Percentiles rank a stretch among this genome's conserved stretches.
phyloP scores from a whole-genome alignment of 2,329 filamentous ascomycete genomes.

The Aureobasidium lini region DNA sequence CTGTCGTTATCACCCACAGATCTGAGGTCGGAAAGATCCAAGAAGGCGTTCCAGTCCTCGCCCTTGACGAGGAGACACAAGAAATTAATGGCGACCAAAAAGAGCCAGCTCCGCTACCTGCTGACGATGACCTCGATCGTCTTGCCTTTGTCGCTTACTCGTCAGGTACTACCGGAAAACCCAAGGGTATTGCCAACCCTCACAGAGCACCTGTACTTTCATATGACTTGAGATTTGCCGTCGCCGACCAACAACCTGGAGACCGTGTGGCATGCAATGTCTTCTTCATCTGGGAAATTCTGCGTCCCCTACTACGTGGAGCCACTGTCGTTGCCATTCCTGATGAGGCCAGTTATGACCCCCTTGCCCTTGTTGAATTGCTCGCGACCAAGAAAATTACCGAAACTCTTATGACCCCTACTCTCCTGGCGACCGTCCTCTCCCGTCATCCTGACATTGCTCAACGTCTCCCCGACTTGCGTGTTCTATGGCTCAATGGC shows the following conservation, averaged over 20 bases:
- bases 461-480: constrained; percentile 55
- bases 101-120: constrained; percentile 45
- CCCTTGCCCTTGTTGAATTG: constrained; percentile 63
- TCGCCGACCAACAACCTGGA: constrained; percentile 62
- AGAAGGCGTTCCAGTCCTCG: constrained; percentile 54
- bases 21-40: constrained; percentile 60
- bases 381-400: constrained; percentile 60
- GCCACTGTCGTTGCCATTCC: constrained; percentile 69
- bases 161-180: constrained; percentile 67
- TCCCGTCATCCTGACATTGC: constrained; percentile 61
- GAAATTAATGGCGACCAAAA: constrained; percentile 21
- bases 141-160: constrained; percentile 77
- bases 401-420: constrained; percentile 78
- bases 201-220: constrained; percentile 67
- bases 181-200: constrained; percentile 77
- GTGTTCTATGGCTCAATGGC: constrained; percentile 71
- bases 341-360: constrained; percentile 71
- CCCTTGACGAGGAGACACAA: constrained; percentile 47
- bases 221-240: constrained; percentile 62
- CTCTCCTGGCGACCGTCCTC: constrained; percentile 66
- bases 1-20: constrained; percentile 61
- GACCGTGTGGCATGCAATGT: constrained; percentile 83
- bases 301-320: constrained; percentile 67
- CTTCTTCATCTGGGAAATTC: constrained; percentile 80
- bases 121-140: constrained; percentile 62